Evolutionary conservation across 106 monocot species (phyloP), one percentile per base, ranked within the genome.

Genomic region (Apostasia ramifera): DNA sequence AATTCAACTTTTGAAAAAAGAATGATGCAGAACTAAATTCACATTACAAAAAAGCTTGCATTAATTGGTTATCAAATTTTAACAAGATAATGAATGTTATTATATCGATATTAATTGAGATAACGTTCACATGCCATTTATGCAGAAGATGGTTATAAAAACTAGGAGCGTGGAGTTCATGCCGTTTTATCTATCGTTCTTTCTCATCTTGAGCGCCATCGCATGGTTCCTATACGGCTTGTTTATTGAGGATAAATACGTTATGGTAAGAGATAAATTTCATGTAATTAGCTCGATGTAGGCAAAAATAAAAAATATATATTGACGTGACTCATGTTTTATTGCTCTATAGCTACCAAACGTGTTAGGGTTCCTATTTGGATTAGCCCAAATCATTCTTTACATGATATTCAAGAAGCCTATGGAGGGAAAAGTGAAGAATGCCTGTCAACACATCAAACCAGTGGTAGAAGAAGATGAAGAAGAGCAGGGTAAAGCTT

Each of bases 161-260:
- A 89, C 89, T 2, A 85, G 78, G 74, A 89, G 89, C 49, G 89
- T 85, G 9, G 85, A 89, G 72, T 89, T 75, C 82, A 89, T 89
- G 81, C 81, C 76, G 13, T 76, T 81, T 55, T 43, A 11, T 7
- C 63, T 81, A 13, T 81, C 81, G 7, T 76, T 76, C 63, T 81
- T 68, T 67, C 76, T 81, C 61, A 81, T 76, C 2, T 40, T 81
- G 55, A 72, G 81, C 47, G 81, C 81, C 0, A 63, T 81, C 0
- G 72, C 72, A 7, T 81, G 81, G 81, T 76, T 81, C 76, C 37
- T 43, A 14, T 81, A 81, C 37, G 81, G 81, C 8, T 8, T 71
- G 3, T 61, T 81, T 4, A 76, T 59, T 13, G 76, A 63, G 66
- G 81, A 81, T 49, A 47, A 59, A 55, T 81, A 76, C 54, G 81